Evolutionary conservation across 2,329 filamentous ascomycete genomes (phyloP).

Genomic region (Ophiosphaerella narmari): DNA sequence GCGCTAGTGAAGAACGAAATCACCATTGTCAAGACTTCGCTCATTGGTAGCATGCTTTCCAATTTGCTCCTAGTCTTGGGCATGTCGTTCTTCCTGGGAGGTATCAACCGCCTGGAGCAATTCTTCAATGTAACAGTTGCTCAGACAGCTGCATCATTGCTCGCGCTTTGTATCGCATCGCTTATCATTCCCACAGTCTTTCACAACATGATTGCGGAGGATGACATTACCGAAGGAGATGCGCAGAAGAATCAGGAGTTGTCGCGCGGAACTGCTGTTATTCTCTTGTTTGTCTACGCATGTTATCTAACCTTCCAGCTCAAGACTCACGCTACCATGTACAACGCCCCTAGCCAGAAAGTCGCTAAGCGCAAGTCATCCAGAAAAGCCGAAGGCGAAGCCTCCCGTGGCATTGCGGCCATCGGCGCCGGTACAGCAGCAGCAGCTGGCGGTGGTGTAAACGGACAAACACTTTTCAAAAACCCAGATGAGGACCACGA

Average conservation of each 20-base stretch:
- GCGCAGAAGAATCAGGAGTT: conserved; percentile 38
- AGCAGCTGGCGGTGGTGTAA: conserved; percentile 55
- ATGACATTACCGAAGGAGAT: conserved; percentile 23
- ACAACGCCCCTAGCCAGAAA: conserved; percentile 80
- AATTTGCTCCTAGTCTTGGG: conserved; percentile 88
- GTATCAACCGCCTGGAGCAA: conserved; percentile 77
- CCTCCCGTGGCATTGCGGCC: conserved; percentile 55
- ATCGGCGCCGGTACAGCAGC: conserved; percentile 59
- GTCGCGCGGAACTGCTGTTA: conserved; percentile 75
- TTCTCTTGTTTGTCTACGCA: conserved; percentile 81
- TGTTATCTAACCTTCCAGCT: conserved; percentile 91
- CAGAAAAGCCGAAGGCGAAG: conserved; percentile 56
- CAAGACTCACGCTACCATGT: conserved; percentile 79
- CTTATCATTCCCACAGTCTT: conserved; percentile 92
- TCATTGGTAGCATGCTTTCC: conserved; percentile 89
- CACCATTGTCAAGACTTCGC: conserved; percentile 86
- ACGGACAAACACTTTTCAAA: conserved; percentile 54
- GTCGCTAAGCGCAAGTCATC: conserved; percentile 62
- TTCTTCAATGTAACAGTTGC: conserved; percentile 92
- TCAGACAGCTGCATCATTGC: conserved; percentile 81
- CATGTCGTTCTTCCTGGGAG: conserved; percentile 90
- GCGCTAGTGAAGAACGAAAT: conserved; percentile 76
- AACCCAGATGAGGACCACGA: conserved; percentile 39
- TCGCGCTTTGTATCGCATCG: conserved; percentile 77
- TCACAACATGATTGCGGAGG: conserved; percentile 41